Base-by-base conservation (phyloP, 2,329 filamentous ascomycete genomes). In the Niveomyces coronatus region DNA sequence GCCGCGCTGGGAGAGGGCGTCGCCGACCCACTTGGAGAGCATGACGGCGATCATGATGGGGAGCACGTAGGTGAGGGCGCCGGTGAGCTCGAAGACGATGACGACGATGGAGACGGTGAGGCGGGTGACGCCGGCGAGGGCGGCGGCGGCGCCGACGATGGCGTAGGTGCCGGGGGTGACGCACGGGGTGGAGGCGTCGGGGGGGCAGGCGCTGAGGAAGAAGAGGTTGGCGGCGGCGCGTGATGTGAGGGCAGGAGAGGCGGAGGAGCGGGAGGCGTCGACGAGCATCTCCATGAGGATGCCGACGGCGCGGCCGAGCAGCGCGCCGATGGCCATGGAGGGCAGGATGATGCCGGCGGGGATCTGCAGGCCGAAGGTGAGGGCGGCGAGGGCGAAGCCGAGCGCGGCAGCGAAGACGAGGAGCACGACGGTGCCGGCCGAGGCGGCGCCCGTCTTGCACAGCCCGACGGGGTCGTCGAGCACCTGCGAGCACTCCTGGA, bases 41-140 rank as follows among this genome's bases (percentile, higher is more conserved):
- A 98, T 94, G 53, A 98, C 91, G 30, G 88, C 87, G 46, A 98
- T 85, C 91, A 98, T 98, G 59, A 96, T 98, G 39, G 91, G 91
- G 7, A 98, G 76, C 34, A 98, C 89, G 55, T 96, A 96, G 1
- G 87, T 94, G 19, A 98, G 71, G 2, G 91, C 91, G 37, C 91
- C 91, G 0, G 91, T 98, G 40, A 98, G 79, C 65, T 98, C 91
- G 54, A 98, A 98, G 83, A 95, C 95, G 63, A 98, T 98, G 52
- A 96, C 91, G 4, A 98, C 89, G 48, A 98, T 95, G 10, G 88
- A 95, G 9, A 95, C 87, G 0, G 91, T 98, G 79, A 98, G 93
- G 48, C 89, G 78, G 14, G 89, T 96, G 24, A 93, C 86, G 33
- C 91, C 91, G 5, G 85, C 85, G 2, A 98, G 76, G n/a, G 89